Base-by-base conservation (phyloP, 2,329 filamentous ascomycete species). In the Byssoonygena ceratinophila region DNA sequence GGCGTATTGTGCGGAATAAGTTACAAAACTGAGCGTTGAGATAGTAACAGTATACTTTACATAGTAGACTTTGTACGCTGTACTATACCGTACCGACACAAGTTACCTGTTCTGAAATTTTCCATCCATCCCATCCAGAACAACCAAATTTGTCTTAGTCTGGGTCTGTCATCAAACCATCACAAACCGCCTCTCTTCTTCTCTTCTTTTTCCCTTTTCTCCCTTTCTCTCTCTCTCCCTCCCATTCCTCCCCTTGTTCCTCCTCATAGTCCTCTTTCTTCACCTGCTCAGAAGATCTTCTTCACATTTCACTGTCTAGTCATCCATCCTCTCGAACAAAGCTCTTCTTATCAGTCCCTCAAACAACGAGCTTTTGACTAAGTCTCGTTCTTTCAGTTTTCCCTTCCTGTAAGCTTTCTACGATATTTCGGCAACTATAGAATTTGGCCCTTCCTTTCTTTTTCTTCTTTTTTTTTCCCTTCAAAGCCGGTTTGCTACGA, bases 361-460 rank as follows among this genome's bases (percentile, higher is more conserved):
- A 29, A 29, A 51, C 31, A 68, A 71, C 71, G 71, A 74, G 70
- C 71, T 74, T 74, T 74, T 74, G 68, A 73, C 70, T 74, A 74
- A 74, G 71, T 70, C 66, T 74, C 71, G 71, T 74, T 71, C 64
- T 16, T 20, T 23, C 34, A 31, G 43, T 34, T 16, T 40, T 52
- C 29, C 44, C 14, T 25, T 53, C 4, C 44, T 51, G 32, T 20
- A 23, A 31, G 31, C 29, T 27, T 23, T 40, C 4, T 20, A 14
- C 36, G 16, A 32, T 39, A 23, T 36, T 20, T 45, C 39, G 25
- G 16, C 47, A 36, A 11, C 20, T 18, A 45, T 51, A 43, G 27
- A 32, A 3, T 43, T 34, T 25, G 27, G 31, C 22, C 44, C 5
- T 46, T 46, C 16, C 20, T 46, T 46, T 20, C 31, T 22, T 46